Conservation (phyloP, 441 rosid species). For the Euphorbia schlechtendalii region DNA sequence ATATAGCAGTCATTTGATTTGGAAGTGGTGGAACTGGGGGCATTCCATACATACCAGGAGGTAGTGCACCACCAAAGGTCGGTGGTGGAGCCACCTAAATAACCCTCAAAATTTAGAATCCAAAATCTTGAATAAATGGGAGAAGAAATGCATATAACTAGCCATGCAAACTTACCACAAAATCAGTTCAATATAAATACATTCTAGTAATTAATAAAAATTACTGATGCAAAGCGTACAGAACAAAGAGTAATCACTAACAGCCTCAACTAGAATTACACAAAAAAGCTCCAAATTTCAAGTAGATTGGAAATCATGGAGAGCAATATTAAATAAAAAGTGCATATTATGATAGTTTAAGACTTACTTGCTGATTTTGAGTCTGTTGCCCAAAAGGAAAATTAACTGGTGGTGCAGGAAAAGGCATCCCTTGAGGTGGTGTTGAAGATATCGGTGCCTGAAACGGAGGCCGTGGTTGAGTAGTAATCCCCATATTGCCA, state of each 20-base stretch:
- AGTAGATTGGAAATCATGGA: background rate
- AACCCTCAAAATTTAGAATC: slow-evolving; percentile 22
- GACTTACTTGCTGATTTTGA: slow-evolving; percentile 49
- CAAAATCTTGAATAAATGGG: slow-evolving; percentile 8
- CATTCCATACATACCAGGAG: slow-evolving; percentile 52
- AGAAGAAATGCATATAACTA: background rate
- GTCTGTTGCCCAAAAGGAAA: slow-evolving; percentile 56
- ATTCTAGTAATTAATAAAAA: background rate
- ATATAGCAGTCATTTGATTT: slow-evolving; percentile 50
- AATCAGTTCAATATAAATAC: background rate
- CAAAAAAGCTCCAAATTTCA: background rate
- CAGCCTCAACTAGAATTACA: slow-evolving; percentile 2
- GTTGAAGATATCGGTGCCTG: slow-evolving; percentile 35
- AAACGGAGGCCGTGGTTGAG: slow-evolving; percentile 34
- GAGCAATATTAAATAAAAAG: background rate
- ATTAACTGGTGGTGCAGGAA: slow-evolving; percentile 26
- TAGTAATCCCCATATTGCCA: slow-evolving; percentile 30
- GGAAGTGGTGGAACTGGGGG: slow-evolving; percentile 46
- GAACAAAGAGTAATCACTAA: background rate
- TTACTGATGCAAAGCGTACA: background rate
- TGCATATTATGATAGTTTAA: background rate
- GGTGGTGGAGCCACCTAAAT: slow-evolving; percentile 37
- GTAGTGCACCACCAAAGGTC: slow-evolving; percentile 38
- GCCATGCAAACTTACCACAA: background rate
- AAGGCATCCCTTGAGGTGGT: slow-evolving; percentile 36